Base-by-base conservation (phyloP, 805 yeast genomes). In the Lipomyces starkeyi region DNA sequence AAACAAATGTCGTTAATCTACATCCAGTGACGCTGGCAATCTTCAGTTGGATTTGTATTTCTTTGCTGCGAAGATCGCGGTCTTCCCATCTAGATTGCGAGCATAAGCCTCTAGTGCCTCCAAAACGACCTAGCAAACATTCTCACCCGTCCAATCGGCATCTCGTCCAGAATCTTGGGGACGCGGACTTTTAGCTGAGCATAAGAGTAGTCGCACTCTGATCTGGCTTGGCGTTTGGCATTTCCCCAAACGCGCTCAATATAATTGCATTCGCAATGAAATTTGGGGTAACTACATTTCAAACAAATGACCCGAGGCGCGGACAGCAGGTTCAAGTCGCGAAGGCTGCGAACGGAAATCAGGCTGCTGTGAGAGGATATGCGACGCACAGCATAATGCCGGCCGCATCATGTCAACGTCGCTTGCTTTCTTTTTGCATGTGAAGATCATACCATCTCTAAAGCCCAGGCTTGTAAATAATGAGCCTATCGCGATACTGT, bases 321-420 rank as follows among this genome's bases (percentile, higher is more conserved):
- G 55, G n/a, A 52, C 55, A 52, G 55, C 55, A 20, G 17, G 11
- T 17, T 52, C 27, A n/a, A 52, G 27, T 17, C 55, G 55, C 55
- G 55, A 52, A 8, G 55, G 55, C 29, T 52, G 55, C 27, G 55
- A 52, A 5, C 13, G 55, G 29, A 6, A 52, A 25, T 52, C 55
- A 17, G 29, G 55, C 55, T 52, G 55, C 55, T 52, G 43, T 37
- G 43, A 37, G 17, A 37, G 43, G 3, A 37, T 1, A 13, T 37
- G 43, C 13, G 43, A 13, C 11, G 55, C 55, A 25, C 55, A 52
- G 7, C 55, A 52, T 14, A 22, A 7, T 52, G 20, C 29, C 55
- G 25, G 55, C 55, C 17, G 29, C 25, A 20, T 22, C 29, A 9
- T 22, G 20, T 52, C n/a, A 25, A 4, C n/a, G 11, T 52, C 55